Evolutionary conservation across 768 basidiomycete genomes (phyloP).

Genomic region (Suillus decipiens): DNA sequence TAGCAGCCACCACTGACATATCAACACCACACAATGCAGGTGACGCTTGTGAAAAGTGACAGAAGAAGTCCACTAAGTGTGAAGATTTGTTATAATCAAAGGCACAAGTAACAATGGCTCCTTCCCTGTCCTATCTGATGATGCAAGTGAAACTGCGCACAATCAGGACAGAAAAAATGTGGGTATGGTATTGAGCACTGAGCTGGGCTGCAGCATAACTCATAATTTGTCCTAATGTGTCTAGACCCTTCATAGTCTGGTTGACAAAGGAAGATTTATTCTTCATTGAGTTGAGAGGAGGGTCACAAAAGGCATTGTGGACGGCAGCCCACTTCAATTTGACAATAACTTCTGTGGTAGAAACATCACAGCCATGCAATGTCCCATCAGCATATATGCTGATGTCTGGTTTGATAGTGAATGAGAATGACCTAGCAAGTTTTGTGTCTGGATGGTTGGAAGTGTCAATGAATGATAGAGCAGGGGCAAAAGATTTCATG

Average conservation of each 20-base stretch:
- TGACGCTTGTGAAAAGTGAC: slow-evolving; percentile 21
- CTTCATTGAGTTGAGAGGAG: background rate
- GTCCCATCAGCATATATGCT: background rate
- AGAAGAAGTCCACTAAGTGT: slow-evolving; percentile 23
- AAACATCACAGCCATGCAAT: background rate
- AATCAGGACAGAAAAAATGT: too few species aligned
- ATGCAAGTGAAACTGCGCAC: too few species aligned
- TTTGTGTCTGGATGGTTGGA: background rate
- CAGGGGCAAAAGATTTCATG: background rate
- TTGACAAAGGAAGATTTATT: background rate
- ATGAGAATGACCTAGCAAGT: background rate
- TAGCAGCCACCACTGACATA: slow-evolving; percentile 17
- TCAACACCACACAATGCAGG: slow-evolving; percentile 24
- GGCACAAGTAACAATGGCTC: background rate
- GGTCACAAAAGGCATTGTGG: background rate
- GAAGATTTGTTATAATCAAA: slow-evolving; percentile 26
- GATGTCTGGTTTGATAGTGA: background rate
- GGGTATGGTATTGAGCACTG: too few species aligned
- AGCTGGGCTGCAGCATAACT: too few species aligned
- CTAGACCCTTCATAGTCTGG: background rate
- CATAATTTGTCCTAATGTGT: too few species aligned
- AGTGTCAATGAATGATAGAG: background rate
- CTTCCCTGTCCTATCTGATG: too few species aligned
- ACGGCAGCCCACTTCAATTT: background rate
- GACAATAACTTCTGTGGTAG: background rate